Base-by-base conservation (phyloP, 1,284 basidiomycete species). In the Sphagnurus paluster region DNA sequence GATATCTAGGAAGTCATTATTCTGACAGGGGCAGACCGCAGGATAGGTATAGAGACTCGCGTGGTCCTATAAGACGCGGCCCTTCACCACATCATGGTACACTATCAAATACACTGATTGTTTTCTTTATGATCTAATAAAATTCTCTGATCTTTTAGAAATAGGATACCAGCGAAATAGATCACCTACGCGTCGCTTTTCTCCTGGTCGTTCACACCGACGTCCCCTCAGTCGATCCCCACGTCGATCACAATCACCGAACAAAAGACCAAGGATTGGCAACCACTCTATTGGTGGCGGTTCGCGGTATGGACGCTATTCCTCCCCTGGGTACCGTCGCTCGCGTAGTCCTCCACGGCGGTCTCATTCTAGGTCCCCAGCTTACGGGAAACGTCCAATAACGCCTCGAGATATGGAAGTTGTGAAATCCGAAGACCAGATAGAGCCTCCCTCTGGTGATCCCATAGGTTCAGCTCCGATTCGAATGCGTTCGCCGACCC, bases 201-300 rank as follows among this genome's bases (percentile, higher is more conserved):
- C 55, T 19, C 55, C 54, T 28, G 19, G 28, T 5, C 25, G 24
- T n/a, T 3, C 30, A n/a, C 16, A 41, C 25, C 39, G 34, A 28
- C 53, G 54, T 19, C 53, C 56, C 17, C 56, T 55, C 7, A 64
- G 63, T 51, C 44, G 55, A n/a, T 44, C 43, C 10, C 36, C 43
- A 3, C 29, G 7, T n/a, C 13, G 20, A 39, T 23, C 10, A 17
- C 43, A 23, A 44, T 46, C 48, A 11, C 43, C 61, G 14, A 47
- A 53, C 13, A 62, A 61, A 52, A 57, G 57, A 40, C 53, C 66
- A 36, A 67, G 64, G 52, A 54, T 69, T 24, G 70, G 67, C 19
- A 66, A 66, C 34, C 69, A 68, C 52, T 65, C 72, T 8, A 63
- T 66, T 20, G 51, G 48, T 36, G 41, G 54, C 20, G 59, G 57